Percentiles rank a stretch among this genome's conserved stretches.
Evolutionary conservation across 345 rosid genomes (phyloP).

Genomic region (Zanthoxylum bungeanum): DNA sequence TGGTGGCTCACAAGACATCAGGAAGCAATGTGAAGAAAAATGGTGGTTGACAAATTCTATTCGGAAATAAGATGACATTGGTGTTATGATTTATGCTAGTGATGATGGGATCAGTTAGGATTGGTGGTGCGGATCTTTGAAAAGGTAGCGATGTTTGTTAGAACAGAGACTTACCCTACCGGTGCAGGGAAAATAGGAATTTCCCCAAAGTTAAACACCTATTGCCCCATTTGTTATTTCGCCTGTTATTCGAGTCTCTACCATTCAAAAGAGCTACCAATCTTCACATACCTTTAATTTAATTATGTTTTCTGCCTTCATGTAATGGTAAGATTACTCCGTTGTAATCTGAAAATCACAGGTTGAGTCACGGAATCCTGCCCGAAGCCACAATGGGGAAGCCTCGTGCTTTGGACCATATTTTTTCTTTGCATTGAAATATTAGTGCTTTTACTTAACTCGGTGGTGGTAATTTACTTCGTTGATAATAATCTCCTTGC

Average conservation of each 20-base stretch:
- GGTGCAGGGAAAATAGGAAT: no score
- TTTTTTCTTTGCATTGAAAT: no score
- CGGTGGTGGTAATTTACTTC: background rate
- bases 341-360: no score
- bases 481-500: background rate
- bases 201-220: background rate
- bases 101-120: background rate
- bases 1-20: background rate
- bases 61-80: background rate
- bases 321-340: no score
- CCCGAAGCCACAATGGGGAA: no score
- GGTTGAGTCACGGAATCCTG: no score
- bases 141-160: no score
- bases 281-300: slow-evolving; percentile 1
- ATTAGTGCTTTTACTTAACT: background rate
- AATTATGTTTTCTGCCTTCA: background rate
- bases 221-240: background rate
- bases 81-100: no score
- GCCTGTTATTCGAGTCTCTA: background rate
- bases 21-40: background rate
- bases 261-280: background rate
- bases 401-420: no score
- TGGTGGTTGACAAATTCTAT: background rate
- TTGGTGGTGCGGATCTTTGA: background rate
- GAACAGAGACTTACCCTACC: no score